These are phyloP conservation scores for Claviceps africana DNA, from an alignment of 2,329 filamentous ascomycete species.

Conservation along the genomic window DNA sequence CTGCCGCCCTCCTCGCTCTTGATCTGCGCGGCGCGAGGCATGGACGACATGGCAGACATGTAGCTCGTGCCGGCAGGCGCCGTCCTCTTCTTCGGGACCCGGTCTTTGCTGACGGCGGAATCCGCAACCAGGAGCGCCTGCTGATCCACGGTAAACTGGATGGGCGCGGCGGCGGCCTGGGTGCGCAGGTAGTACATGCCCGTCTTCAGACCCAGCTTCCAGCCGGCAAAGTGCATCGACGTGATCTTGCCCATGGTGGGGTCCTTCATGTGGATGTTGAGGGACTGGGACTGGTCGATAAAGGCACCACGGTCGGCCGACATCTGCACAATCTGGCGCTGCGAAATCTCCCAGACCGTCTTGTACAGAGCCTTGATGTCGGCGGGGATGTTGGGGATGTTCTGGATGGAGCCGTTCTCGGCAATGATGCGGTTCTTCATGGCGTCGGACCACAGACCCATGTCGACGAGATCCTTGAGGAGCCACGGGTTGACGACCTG, in stretches of 20 bases:
- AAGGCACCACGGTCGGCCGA: conserved; percentile 95
- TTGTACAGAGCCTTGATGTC: conserved; percentile 98
- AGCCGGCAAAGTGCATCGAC: conserved; percentile 97
- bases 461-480: conserved; percentile 92
- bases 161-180: conserved; percentile 89
- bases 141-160: conserved; percentile 98
- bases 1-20: conserved; percentile 32
- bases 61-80: conserved; percentile 40
- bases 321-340: conserved; percentile 93
- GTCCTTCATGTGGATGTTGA: conserved; percentile 99
- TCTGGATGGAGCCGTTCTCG: conserved; percentile 88
- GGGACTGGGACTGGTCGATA: conserved; percentile 96
- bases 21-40: conserved; percentile 54
- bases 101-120: conserved; percentile 56
- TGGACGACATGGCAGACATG: conserved; percentile 43
- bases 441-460: conserved; percentile 95
- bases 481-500: conserved; percentile 99
- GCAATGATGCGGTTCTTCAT: conserved; percentile 99
- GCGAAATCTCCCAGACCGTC: conserved; percentile 98
- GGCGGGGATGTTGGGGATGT: conserved; percentile 88
- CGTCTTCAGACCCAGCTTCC: conserved; percentile 98
- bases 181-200: conserved; percentile 99
- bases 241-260: conserved; percentile 99
- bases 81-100: conserved; percentile 54
- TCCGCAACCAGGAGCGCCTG: conserved; percentile 82